Conservation (phyloP, 306 rosid genomes). For the Senna siamea region DNA sequence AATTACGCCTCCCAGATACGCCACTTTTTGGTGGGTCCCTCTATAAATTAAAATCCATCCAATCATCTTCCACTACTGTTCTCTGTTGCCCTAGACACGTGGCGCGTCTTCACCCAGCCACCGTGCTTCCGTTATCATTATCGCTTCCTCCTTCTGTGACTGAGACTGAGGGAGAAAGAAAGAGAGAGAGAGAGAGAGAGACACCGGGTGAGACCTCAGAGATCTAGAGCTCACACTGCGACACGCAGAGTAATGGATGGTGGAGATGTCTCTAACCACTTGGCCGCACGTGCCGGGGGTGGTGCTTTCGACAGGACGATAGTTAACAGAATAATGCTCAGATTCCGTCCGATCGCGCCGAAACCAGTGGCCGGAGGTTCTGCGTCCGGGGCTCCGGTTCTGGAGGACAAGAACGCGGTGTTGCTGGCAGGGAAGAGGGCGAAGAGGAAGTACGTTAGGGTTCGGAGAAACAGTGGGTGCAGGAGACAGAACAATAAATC, state of each 20-base stretch:
- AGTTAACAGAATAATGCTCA: conserved; percentile 54
- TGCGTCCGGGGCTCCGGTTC: not conserved
- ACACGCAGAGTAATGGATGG: conserved; percentile 49
- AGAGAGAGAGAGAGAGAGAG: conserved; percentile 13
- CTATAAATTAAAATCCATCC: conserved; percentile 14
- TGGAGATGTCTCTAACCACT: conserved; percentile 46
- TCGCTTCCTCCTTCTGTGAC: conserved; percentile 59
- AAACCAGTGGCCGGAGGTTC: conserved; percentile 50
- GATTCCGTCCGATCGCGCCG: conserved; percentile 81
- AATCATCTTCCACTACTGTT: conserved; percentile 42
- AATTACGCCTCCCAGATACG: conserved; percentile 47
- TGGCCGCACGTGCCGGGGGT: conserved; percentile 32
- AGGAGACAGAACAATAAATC: conserved; percentile 40
- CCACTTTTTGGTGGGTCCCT: conserved; percentile 41
- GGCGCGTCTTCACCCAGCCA: conserved; percentile 58
- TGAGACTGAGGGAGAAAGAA: not conserved
- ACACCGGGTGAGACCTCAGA: not conserved
- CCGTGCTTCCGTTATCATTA: conserved; percentile 67
- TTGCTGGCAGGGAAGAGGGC: conserved; percentile 41
- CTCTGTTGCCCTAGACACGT: conserved; percentile 70
- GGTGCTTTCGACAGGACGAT: conserved; percentile 32
- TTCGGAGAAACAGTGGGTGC: conserved; percentile 44
- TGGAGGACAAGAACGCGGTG: conserved; percentile 21
- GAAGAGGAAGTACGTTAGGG: conserved; percentile 73
- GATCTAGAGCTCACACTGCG: not conserved